phyloP scores from a whole-genome alignment of 2,329 filamentous ascomycete genomes.

The Microdochium nivale region DNA sequence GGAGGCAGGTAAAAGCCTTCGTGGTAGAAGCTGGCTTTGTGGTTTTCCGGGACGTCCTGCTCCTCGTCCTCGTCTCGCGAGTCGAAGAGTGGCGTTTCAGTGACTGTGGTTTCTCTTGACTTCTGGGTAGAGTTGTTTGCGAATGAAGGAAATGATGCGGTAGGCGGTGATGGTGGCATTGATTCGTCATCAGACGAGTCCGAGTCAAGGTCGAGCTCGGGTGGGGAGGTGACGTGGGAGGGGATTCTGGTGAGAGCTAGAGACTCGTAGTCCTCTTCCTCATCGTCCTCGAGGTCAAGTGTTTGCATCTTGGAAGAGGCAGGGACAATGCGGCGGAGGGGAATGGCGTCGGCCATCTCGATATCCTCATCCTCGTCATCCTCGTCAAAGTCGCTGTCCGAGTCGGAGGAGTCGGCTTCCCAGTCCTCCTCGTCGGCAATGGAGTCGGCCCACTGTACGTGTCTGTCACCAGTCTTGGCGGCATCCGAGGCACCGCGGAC shows the following conservation, averaged over 20 bases:
- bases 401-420: constrained; percentile 53
- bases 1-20: constrained; percentile 46
- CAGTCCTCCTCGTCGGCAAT: constrained; percentile 68
- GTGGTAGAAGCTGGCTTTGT: constrained; percentile 34
- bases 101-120: constrained; percentile 24
- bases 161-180: constrained; percentile 63
- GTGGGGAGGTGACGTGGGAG: constrained; percentile 58
- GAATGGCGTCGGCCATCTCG: constrained; percentile 41
- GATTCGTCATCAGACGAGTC: constrained; percentile 65
- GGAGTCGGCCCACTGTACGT: constrained; percentile 81
- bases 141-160: constrained; percentile 49
- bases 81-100: constrained; percentile 20
- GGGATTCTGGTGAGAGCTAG: constrained; percentile 61
- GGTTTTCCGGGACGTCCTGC: constrained; percentile 10
- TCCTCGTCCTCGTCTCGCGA: constrained; percentile 29
- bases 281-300: constrained; percentile 30
- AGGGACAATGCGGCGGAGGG: constrained; percentile 35
- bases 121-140: constrained; percentile 38
- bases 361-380: constrained; percentile 46
- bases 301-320: constrained; percentile 23
- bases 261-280: constrained; percentile 49
- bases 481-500: constrained; percentile 58
- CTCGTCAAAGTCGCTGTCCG: constrained; percentile 42
- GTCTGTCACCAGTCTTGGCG: constrained; percentile 50
- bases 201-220: constrained; percentile 62